phyloP scores from a whole-genome alignment of 2,329 filamentous ascomycete species.

The Trichoderma atrobrunneum region DNA sequence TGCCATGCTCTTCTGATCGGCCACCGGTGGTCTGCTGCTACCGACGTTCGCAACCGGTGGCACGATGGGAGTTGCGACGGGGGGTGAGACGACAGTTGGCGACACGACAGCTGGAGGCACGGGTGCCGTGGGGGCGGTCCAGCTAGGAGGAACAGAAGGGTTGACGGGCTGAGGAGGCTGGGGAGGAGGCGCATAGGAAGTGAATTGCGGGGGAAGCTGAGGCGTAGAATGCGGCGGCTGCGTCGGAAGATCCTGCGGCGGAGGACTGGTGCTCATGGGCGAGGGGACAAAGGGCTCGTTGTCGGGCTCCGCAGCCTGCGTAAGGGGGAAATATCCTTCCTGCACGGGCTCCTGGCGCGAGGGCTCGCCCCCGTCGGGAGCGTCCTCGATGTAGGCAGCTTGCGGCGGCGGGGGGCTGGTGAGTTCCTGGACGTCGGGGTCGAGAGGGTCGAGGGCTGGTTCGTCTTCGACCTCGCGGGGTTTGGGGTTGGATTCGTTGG shows the following conservation, averaged over 20 bases:
- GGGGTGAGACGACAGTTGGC: conserved; percentile 1
- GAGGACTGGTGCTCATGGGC: conserved; percentile 33
- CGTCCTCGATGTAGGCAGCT: conserved; percentile 53
- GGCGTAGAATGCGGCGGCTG: conserved; percentile 24
- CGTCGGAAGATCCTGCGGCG: conserved; percentile 23
- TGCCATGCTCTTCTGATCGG: conserved; percentile 58
- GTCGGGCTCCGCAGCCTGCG: conserved; percentile 12
- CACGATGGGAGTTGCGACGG: conserved; percentile 17
- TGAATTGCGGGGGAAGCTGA: conserved; percentile 26
- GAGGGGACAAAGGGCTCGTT: conserved; percentile 35
- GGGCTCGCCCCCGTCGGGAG: conserved; percentile 43
- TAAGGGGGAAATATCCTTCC: conserved; percentile 35
- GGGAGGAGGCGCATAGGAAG: conserved; percentile 24
- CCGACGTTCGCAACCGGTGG: conserved; percentile 16
- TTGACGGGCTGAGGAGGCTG: conserved; percentile 21
- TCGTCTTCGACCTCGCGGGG: conserved; percentile 39
- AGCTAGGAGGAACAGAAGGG: conserved; percentile 20
- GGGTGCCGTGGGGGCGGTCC: background rate
- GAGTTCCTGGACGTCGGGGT: conserved; percentile 27
- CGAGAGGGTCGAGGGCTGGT: conserved; percentile 37
- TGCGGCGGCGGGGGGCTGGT: conserved; percentile 41
- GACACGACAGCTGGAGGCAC: conserved; percentile 25
- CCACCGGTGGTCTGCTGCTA: conserved; percentile 15
- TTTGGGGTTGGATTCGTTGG: conserved; percentile 84
- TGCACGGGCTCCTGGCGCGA: conserved; percentile 29